Evolutionary conservation across 345 rosid species (phyloP).

Genomic region (Bruguiera gymnorhiza): DNA sequence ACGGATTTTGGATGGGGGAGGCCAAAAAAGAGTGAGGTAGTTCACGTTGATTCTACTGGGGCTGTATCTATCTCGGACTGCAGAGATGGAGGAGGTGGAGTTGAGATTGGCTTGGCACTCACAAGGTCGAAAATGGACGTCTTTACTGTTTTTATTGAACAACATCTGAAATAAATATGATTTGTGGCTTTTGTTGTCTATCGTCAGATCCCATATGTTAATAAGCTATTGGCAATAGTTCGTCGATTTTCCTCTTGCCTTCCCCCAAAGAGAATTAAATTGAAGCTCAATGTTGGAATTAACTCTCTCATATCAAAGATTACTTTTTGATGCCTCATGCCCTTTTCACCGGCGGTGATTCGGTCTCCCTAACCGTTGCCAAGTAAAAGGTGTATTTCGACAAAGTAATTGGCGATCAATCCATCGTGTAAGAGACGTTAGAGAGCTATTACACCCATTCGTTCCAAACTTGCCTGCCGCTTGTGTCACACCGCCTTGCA

Average conservation of each 20-base stretch:
- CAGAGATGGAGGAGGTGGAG: constrained; percentile 27
- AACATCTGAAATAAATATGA: neutral
- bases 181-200: neutral
- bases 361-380: constrained; percentile 24
- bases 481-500: neutral
- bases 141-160: constrained; percentile 7
- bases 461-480: constrained; percentile 22
- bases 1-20: constrained; percentile 48
- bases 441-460: constrained; percentile 19
- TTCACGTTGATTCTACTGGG: constrained; percentile 19
- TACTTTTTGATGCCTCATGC: constrained; percentile 17
- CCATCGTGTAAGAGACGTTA: constrained; percentile 2
- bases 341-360: constrained; percentile 13
- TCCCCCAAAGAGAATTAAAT: no score
- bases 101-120: constrained; percentile 36
- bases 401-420: constrained; percentile 12
- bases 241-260: no score
- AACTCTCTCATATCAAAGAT: no score
- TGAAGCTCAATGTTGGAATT: no score
- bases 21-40: constrained; percentile 28
- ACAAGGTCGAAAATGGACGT: constrained; percentile 19
- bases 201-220: neutral
- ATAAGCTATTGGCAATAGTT: no score
- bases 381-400: constrained; percentile 26
- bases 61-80: constrained; percentile 21